Conservation (phyloP, 129 eudicot genomes). For the Deinandra increscens region DNA sequence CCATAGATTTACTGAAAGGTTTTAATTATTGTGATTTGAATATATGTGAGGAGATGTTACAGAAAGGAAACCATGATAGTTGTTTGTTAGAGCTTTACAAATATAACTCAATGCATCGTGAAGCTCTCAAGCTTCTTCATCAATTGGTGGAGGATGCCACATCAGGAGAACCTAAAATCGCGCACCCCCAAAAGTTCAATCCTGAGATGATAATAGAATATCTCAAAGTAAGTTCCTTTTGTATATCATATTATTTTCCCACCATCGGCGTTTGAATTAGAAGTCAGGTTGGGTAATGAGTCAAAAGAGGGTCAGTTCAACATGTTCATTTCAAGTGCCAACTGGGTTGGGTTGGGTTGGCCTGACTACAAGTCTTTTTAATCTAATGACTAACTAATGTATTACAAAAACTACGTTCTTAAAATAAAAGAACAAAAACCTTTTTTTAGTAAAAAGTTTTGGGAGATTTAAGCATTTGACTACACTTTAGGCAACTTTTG, state of each 20-base stretch:
- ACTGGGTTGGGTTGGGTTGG: constrained; percentile 6
- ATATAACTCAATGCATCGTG: constrained; percentile 86
- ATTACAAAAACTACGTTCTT: background rate
- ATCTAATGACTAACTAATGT: background rate
- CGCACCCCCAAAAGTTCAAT: constrained; percentile 58
- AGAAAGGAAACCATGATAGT: constrained; percentile 57
- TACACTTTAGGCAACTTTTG: constrained; percentile 6
- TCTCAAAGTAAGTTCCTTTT: constrained; percentile 61
- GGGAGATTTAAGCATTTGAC: constrained; percentile 11
- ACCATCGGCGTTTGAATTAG: constrained; percentile 1
- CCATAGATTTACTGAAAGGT: constrained; percentile 73
- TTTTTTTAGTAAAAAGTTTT: background rate
- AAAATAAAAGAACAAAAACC: background rate
- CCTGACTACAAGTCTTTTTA: background rate
- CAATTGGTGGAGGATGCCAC: constrained; percentile 70
- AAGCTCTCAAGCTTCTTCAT: constrained; percentile 85
- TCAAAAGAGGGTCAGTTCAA: background rate
- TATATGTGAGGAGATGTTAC: constrained; percentile 82
- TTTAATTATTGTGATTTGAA: constrained; percentile 83
- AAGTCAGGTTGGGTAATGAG: background rate
- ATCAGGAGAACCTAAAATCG: constrained; percentile 55
- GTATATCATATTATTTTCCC: background rate
- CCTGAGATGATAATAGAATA: constrained; percentile 89
- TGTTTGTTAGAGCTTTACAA: constrained; percentile 81
- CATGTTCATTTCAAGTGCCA: background rate